phyloP scores from a whole-genome alignment of 2,329 filamentous ascomycete genomes.

The Teratosphaeriaceae sp. region DNA sequence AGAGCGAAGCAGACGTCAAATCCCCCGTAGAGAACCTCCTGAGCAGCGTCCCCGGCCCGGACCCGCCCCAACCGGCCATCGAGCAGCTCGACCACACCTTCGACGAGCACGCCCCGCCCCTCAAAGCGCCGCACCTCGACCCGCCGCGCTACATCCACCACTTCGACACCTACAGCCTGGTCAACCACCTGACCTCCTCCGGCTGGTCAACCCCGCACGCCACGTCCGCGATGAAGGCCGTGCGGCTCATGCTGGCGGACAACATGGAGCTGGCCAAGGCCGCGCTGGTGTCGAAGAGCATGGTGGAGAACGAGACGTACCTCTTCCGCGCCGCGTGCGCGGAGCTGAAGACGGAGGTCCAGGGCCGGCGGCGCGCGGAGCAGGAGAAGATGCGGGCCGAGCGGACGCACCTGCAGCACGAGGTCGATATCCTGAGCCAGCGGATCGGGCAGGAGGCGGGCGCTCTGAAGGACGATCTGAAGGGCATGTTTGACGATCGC shows the following conservation, averaged over 20 bases:
- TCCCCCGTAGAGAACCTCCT: slow-evolving; percentile 20
- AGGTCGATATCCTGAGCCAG: slow-evolving; percentile 88
- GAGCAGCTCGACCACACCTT: slow-evolving; percentile 14
- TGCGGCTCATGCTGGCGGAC: slow-evolving; percentile 66
- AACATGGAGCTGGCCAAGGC: slow-evolving; percentile 77
- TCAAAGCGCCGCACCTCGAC: slow-evolving; percentile 49
- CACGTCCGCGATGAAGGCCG: slow-evolving; percentile 85
- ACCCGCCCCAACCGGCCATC: slow-evolving; percentile 14
- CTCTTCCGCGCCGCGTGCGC: slow-evolving; percentile 91
- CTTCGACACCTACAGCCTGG: slow-evolving; percentile 89
- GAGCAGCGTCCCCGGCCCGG: slow-evolving; percentile 23
- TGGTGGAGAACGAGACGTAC: slow-evolving; percentile 90
- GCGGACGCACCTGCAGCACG: slow-evolving; percentile 80
- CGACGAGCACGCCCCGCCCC: slow-evolving; percentile 47
- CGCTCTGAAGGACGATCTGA: slow-evolving; percentile 81
- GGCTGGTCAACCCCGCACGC: slow-evolving; percentile 71
- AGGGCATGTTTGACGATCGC: slow-evolving; percentile 92
- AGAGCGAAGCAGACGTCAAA: neutral
- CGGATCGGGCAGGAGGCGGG: slow-evolving; percentile 75
- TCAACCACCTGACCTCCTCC: slow-evolving; percentile 65
- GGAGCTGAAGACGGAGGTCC: slow-evolving; percentile 81
- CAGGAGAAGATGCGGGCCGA: slow-evolving; percentile 79
- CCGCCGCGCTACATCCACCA: slow-evolving; percentile 84
- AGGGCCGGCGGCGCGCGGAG: slow-evolving; percentile 66
- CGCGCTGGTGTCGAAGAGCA: slow-evolving; percentile 78